Evolutionary conservation across 106 monocot genomes (phyloP).

Genomic region (Vanilla planifolia): DNA sequence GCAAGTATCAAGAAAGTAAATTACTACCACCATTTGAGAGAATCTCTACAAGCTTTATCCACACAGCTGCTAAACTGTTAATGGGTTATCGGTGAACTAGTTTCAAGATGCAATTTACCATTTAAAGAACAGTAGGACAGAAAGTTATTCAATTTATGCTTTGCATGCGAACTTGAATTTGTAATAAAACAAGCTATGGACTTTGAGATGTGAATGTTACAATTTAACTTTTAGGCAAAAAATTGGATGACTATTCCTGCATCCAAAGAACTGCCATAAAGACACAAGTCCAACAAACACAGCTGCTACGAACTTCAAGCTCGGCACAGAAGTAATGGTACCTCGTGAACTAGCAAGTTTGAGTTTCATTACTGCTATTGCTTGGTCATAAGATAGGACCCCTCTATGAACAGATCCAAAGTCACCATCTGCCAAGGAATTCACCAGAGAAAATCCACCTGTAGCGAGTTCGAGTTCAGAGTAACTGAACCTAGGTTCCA

Average conservation of each 20-base stretch:
- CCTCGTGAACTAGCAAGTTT: conserved; percentile 81
- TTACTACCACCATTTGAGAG: background rate
- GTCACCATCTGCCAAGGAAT: conserved; percentile 85
- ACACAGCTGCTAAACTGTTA: background rate
- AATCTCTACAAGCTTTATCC: background rate
- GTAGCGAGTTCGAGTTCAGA: conserved; percentile 75
- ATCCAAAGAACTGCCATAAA: conserved; percentile 52
- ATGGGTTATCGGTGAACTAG: background rate
- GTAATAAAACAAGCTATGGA: no score
- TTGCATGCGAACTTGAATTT: no score
- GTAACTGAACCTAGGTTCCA: conserved; percentile 76
- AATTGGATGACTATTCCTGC: background rate
- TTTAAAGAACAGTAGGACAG: background rate
- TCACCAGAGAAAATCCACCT: conserved; percentile 65
- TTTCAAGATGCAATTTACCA: background rate
- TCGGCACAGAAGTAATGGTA: conserved; percentile 77
- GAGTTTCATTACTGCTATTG: conserved; percentile 78
- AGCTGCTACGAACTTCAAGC: conserved; percentile 83
- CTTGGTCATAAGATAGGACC: conserved; percentile 63
- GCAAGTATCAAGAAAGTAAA: background rate
- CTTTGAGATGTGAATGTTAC: no score
- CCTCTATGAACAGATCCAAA: conserved; percentile 90
- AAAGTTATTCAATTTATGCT: background rate
- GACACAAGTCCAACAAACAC: conserved; percentile 75
- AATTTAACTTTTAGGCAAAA: no score